Percentiles rank a stretch among this genome's conserved stretches.
Evolutionary conservation across 257 asterid genomes (phyloP).

Genomic region (Lavandula angustifolia): DNA sequence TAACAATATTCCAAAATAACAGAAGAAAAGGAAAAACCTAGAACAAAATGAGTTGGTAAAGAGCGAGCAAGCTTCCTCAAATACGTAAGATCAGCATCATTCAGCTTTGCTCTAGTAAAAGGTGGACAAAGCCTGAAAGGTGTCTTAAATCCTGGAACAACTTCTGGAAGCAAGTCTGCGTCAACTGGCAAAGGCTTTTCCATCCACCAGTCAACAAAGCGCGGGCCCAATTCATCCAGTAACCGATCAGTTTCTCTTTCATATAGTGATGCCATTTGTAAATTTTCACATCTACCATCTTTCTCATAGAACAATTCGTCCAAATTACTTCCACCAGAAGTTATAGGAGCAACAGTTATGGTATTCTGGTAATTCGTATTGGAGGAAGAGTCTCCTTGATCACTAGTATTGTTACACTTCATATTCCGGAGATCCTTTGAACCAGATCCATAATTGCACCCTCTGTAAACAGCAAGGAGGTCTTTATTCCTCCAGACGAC

Average conservation of each 20-base stretch:
- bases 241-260: conserved; percentile 85
- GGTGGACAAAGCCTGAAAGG: conserved; percentile 84
- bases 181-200: conserved; percentile 91
- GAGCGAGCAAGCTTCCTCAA: conserved; percentile 77
- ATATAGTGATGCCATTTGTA: conserved; percentile 51
- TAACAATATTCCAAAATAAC: conserved; percentile 7
- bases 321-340: conserved; percentile 33
- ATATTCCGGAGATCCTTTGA: conserved; percentile 25
- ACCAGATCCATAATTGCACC: conserved; percentile 42
- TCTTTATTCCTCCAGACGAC: conserved; percentile 76
- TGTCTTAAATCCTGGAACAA: conserved; percentile 65
- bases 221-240: conserved; percentile 90
- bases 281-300: conserved; percentile 41
- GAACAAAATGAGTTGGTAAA: conserved; percentile 90
- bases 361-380: conserved; percentile 24
- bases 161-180: conserved; percentile 84
- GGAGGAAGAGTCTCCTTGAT: conserved; percentile 34
- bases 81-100: conserved; percentile 76
- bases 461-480: conserved; percentile 80
- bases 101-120: conserved; percentile 62
- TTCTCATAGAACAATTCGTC: conserved; percentile 36
- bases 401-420: conserved; percentile 26
- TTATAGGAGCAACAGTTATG: conserved; percentile 28
- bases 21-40: conserved; percentile 52
- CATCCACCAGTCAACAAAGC: conserved; percentile 95